phyloP scores from a whole-genome alignment of 2,329 filamentous ascomycete genomes.

The Coniochaeta prunicola region DNA sequence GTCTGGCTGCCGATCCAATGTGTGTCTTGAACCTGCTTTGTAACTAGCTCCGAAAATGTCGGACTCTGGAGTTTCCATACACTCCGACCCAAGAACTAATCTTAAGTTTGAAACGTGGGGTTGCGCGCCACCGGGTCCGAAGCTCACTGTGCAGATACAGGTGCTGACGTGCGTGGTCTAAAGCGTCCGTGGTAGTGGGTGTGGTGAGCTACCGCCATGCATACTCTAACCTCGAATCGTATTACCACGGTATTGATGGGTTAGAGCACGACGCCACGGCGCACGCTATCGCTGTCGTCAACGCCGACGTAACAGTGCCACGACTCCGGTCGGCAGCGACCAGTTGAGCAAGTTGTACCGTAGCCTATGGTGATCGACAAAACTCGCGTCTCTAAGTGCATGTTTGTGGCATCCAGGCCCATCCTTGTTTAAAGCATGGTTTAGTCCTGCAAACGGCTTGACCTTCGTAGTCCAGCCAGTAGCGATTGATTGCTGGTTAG shows the following conservation, averaged over 20 bases:
- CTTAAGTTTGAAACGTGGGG: background rate
- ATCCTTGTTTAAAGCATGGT: background rate
- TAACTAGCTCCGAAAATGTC: background rate
- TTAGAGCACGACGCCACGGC: background rate
- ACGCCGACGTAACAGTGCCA: background rate
- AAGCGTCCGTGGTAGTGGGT: background rate
- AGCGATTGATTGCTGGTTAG: background rate
- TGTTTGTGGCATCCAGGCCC: background rate
- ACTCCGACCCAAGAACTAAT: background rate
- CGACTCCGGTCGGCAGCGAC: background rate
- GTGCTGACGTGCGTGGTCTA: background rate
- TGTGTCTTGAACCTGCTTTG: background rate
- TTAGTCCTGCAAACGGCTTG: background rate
- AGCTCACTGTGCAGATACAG: background rate
- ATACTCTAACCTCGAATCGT: background rate
- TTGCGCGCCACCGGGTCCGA: background rate
- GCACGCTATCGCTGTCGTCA: background rate
- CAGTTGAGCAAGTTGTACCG: background rate
- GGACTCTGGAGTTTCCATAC: background rate
- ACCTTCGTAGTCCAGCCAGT: background rate
- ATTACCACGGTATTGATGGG: background rate
- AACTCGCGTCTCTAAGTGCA: background rate
- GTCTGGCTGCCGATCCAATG: background rate
- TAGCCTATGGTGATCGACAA: background rate
- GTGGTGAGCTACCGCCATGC: background rate